Conservation (phyloP, 345 rosid genomes). For the Theobroma cacao region DNA sequence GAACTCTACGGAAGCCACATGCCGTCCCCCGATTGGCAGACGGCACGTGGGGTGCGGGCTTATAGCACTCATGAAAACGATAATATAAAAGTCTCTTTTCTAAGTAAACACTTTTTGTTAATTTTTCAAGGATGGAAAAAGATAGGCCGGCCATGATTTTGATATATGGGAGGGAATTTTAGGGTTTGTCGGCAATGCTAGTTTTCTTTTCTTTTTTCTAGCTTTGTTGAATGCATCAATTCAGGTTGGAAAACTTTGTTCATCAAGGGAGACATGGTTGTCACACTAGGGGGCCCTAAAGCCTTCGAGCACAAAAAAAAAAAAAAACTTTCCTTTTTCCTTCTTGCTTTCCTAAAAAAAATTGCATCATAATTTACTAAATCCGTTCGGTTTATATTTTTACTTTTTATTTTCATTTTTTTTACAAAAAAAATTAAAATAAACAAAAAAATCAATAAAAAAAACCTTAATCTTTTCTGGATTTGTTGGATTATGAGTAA, state of each 20-base stretch:
- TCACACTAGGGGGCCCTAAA: conserved; percentile 9
- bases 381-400: neutral
- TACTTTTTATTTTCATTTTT: neutral
- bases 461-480: too few relatives aligned
- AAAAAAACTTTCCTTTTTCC: neutral
- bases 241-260: conserved; percentile 23
- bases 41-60: conserved; percentile 28
- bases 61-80: conserved; percentile 9
- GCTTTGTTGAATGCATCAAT: conserved; percentile 28
- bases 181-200: conserved; percentile 32
- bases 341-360: neutral
- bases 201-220: neutral
- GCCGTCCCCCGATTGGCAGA: neutral
- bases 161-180: conserved; percentile 1
- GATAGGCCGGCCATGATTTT: conserved; percentile 6
- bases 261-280: conserved; percentile 27
- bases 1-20: neutral
- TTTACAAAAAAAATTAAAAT: neutral
- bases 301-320: neutral
- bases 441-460: too few relatives aligned
- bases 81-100: neutral
- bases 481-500: neutral
- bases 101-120: neutral
- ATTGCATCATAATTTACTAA: neutral
- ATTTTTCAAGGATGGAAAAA: conserved; percentile 13